A percentile compares a stretch with the other conserved stretches of the same genome.
These are phyloP conservation scores for Mycena venus DNA, from an alignment of 768 basidiomycete genomes.

Conservation along the genomic window DNA sequence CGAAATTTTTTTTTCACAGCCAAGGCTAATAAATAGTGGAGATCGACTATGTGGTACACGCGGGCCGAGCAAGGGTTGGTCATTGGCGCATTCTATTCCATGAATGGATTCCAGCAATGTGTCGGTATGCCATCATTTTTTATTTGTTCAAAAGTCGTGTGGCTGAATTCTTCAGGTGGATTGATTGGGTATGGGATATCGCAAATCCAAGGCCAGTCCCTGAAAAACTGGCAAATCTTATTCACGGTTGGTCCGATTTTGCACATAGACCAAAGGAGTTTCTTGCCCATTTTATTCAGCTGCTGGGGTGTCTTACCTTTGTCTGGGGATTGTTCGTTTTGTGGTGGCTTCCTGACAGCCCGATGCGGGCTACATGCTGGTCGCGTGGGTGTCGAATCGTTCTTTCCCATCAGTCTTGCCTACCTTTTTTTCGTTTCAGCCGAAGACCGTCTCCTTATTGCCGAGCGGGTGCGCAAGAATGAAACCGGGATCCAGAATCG, in stretches of 20 bases:
- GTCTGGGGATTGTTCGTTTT: constrained; percentile 62
- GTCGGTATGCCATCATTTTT: constrained; percentile 47
- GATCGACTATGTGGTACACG: constrained; percentile 67
- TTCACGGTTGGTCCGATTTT: constrained; percentile 48
- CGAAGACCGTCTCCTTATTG: constrained; percentile 61
- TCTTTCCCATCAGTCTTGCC: background rate
- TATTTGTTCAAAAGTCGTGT: background rate
- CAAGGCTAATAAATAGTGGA: constrained; percentile 18
- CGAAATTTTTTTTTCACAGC: background rate
- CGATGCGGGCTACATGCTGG: constrained; percentile 63
- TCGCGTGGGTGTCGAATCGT: constrained; percentile 37
- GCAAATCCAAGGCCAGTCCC: constrained; percentile 52
- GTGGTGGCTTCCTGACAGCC: constrained; percentile 65
- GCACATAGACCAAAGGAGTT: background rate
- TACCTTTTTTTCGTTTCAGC: constrained; percentile 13
- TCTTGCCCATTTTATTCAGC: constrained; percentile 40
- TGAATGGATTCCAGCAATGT: constrained; percentile 62
- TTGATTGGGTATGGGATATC: constrained; percentile 65
- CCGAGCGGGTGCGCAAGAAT: constrained; percentile 65
- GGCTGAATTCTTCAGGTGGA: constrained; percentile 42
- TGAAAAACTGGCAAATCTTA: constrained; percentile 66
- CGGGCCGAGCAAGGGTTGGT: constrained; percentile 64
- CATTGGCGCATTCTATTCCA: constrained; percentile 59
- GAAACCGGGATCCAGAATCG: constrained; percentile 67
- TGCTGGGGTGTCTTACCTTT: constrained; percentile 60